Base-by-base conservation (phyloP, 2,329 filamentous ascomycete genomes). In the Diaporthe sp. region DNA sequence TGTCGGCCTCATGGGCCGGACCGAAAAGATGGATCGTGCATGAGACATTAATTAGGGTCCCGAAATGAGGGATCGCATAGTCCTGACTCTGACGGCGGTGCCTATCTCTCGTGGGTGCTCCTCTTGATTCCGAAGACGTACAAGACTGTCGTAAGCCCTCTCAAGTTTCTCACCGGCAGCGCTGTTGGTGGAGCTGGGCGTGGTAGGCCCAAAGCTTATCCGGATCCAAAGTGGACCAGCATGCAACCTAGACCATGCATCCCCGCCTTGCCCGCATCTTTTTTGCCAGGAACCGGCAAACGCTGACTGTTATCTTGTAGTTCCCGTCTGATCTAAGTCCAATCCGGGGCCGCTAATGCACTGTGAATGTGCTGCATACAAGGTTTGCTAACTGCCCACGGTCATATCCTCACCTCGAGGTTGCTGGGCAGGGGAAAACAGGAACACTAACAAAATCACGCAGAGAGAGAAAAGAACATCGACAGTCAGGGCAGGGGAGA, bases 1-100 rank as follows among this genome's bases (percentile, higher is more conserved):
- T 61, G 3, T 12, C 22, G 28, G 12, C 40, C 30, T 52, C 58
- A 30, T 67, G 61, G 61, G 40, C 61, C 61, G 61, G 61, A 38
- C 61, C 61, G 61, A 52, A 50, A 30, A 50, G 30, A 52, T 52
- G 61, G 61, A 50, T 67, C 61, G 45, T 67, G 61, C 61, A 67
- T 67, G 61, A 35, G 60, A 66, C 28, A 50, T 67, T 50, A 33
- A 67, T 50, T 25, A 9, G 45, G 61, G 61, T 50, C 45, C 40
- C 45, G 61, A 52, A 50, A 67, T 67, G 61, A 67, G 61, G 45
- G 19, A 50, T 50, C 6, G 42, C 42, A 35, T 28, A 19, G 6
- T 35, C 28, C 60, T 66, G 61, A 67, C 61, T 67, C 61, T 35
- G 61, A 67, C 61, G 52, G 52, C 30, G 42, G 30, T 52, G 61